Percentiles rank a stretch among this genome's conserved stretches.
Evolutionary conservation across 805 yeast species (phyloP).

Genomic region (Zygosaccharomyces kombuchaensis): DNA sequence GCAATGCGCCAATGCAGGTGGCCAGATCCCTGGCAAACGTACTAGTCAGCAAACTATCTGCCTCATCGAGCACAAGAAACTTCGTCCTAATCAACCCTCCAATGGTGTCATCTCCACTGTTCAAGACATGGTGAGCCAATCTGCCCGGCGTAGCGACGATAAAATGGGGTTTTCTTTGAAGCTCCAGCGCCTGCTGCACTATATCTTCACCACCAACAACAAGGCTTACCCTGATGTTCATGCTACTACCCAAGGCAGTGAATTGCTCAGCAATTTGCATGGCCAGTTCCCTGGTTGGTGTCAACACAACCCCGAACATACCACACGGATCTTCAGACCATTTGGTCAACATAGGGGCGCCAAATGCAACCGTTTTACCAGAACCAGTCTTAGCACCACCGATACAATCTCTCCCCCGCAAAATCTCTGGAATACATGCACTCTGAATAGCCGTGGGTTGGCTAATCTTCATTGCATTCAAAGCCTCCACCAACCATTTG

Average conservation of each 20-base stretch:
- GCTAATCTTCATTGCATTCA: slow-evolving; percentile 73
- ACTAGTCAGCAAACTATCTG: slow-evolving; percentile 82
- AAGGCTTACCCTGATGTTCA: slow-evolving; percentile 78
- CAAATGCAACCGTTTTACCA: slow-evolving; percentile 97
- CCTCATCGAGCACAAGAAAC: slow-evolving; percentile 89
- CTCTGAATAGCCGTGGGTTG: slow-evolving; percentile 83
- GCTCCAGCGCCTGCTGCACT: slow-evolving; percentile 76
- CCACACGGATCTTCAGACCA: slow-evolving; percentile 97
- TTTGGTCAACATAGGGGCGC: slow-evolving; percentile 89
- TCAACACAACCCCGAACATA: slow-evolving; percentile 79
- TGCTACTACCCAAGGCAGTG: slow-evolving; percentile 82
- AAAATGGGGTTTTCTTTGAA: slow-evolving; percentile 85
- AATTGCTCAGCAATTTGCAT: slow-evolving; percentile 96
- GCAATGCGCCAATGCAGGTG: slow-evolving; percentile 66
- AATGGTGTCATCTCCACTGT: slow-evolving; percentile 84
- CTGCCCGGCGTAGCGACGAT: slow-evolving; percentile 97
- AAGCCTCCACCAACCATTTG: slow-evolving; percentile 80
- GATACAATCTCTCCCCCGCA: slow-evolving; percentile 78
- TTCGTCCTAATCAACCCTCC: slow-evolving; percentile 73
- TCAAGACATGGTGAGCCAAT: slow-evolving; percentile 82
- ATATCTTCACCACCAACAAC: slow-evolving; percentile 95
- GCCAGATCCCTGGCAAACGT: slow-evolving; percentile 78
- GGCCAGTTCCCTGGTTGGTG: slow-evolving; percentile 93
- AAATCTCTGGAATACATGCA: slow-evolving; percentile 83
- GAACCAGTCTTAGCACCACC: slow-evolving; percentile 99